phyloP scores from a whole-genome alignment of 345 rosid genomes.

The Cardamine occulta region DNA sequence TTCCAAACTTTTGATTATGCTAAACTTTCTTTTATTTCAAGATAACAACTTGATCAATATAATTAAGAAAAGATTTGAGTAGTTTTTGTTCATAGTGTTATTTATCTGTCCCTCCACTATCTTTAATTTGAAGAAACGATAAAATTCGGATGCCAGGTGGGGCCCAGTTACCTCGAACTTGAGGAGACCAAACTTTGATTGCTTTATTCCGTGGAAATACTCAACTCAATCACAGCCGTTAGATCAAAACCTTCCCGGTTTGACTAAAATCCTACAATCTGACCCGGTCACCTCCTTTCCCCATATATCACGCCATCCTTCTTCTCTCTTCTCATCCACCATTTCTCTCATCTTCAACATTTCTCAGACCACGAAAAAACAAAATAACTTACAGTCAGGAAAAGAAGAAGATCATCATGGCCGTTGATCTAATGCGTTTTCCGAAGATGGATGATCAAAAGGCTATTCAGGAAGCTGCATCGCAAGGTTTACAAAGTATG shows the following conservation, averaged over 20 bases:
- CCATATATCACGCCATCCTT: conserved; percentile 50
- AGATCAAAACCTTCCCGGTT: conserved; percentile 41
- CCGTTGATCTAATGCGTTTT: conserved; percentile 68
- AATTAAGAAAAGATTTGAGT: background rate
- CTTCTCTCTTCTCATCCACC: conserved; percentile 13
- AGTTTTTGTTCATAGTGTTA: background rate
- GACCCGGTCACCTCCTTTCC: conserved; percentile 54
- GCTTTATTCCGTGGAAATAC: conserved; percentile 43
- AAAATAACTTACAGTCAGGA: background rate
- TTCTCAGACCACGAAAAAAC: background rate
- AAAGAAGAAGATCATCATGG: conserved; percentile 46
- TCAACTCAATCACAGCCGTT: conserved; percentile 51
- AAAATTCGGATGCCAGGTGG: conserved; percentile 21
- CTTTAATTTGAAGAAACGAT: conserved; percentile 26
- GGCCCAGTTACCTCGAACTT: conserved; percentile 38
- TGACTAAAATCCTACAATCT: conserved; percentile 43
- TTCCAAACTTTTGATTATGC: background rate
- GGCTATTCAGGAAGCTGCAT: conserved; percentile 84
- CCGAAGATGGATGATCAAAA: conserved; percentile 69
- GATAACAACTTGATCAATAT: background rate
- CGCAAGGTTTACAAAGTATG: conserved; percentile 87
- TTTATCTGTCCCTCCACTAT: background rate
- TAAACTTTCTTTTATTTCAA: background rate
- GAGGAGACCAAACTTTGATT: conserved; percentile 46
- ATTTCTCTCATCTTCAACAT: conserved; percentile 16